Base-by-base conservation (phyloP, 2,329 filamentous ascomycete genomes). In the Hymenoscyphus scutula region DNA sequence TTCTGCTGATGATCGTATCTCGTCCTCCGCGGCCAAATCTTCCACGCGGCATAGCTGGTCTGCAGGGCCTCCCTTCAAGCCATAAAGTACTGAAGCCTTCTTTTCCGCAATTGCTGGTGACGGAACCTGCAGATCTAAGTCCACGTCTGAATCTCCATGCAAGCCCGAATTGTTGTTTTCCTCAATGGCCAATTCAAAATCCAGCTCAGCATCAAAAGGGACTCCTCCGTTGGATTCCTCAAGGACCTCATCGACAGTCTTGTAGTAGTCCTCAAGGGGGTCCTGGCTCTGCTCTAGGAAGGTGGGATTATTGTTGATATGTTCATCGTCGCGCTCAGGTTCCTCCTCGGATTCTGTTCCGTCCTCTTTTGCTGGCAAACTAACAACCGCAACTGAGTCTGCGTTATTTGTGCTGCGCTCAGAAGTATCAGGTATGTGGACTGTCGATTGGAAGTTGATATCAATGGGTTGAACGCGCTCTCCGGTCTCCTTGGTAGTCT, bases 41-140 rank as follows among this genome's bases (percentile, higher is more conserved):
- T n/a, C n/a, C n/a, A n/a, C n/a, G n/a, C n/a, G 27, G 27, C 8
- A 27, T 13, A 25, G 23, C 4, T 55, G 23, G 29, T 60, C 48
- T n/a, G 58, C 58, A 23, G 51, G 58, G 5, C 48, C 48, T 7
- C 58, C 58, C 23, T 55, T 55, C 11, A 56, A 19, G 11, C 58
- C 58, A 32, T n/a, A 34, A n/a, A 56, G 8, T 3, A 56, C 32
- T 7, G 53, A 25, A 38, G 27, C 15, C 30, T 59, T 59, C 45
- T 37, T 59, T 53, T 37, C 8, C 8, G 13, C 25, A 1, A 17
- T 3, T 38, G 11, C 6, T 23, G 58, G 11, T 53, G 45, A 3
- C 7, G 4, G 17, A 53, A 7, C 5, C 10, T 8, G 23, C 45
- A 13, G 8, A 13, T 51, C 45, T 19, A 51, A 11, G 11, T 51